Percentiles rank a stretch among this genome's conserved stretches.
Evolutionary conservation across 306 rosid species (phyloP).

Genomic region (Benincasa hispida): DNA sequence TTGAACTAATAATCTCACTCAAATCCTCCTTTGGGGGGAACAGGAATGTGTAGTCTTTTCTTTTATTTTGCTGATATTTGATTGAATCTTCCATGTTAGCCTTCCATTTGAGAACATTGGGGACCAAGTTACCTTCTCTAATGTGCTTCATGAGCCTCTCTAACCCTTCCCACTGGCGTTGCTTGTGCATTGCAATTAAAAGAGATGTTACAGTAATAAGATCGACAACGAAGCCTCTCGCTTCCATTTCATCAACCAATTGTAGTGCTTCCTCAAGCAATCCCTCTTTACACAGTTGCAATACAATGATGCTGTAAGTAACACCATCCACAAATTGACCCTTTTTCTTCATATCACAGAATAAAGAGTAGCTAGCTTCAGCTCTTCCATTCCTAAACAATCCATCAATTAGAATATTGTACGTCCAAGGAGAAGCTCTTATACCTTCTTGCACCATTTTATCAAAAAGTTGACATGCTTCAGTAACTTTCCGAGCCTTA

Average conservation of each 20-base stretch:
- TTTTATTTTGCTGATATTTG: constrained; percentile 41
- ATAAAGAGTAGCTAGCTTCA: constrained; percentile 62
- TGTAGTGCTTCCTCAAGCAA: constrained; percentile 52
- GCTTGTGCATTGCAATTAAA: constrained; percentile 51
- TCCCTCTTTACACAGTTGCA: constrained; percentile 71
- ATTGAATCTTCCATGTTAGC: constrained; percentile 59
- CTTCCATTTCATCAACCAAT: constrained; percentile 91
- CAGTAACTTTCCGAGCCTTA: constrained; percentile 51
- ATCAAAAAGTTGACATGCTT: constrained; percentile 74
- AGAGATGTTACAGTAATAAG: constrained; percentile 64
- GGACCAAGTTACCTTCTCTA: constrained; percentile 57
- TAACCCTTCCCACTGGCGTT: constrained; percentile 65
- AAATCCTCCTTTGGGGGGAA: constrained; percentile 56
- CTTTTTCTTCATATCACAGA: constrained; percentile 77
- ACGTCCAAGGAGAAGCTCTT: constrained; percentile 55
- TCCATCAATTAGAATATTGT: constrained; percentile 71
- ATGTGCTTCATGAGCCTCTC: constrained; percentile 79
- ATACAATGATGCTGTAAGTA: constrained; percentile 63
- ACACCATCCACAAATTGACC: constrained; percentile 75
- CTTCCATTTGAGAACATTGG: constrained; percentile 64
- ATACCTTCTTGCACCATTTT: constrained; percentile 73
- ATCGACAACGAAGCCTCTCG: constrained; percentile 64
- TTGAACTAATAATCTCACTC: constrained; percentile 34
- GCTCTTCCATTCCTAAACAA: constrained; percentile 71
- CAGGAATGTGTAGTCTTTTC: constrained; percentile 46